Percentiles rank a stretch among this genome's conserved stretches.
phyloP scores from a whole-genome alignment of 306 rosid genomes.

The Trichosanthes truncata region DNA sequence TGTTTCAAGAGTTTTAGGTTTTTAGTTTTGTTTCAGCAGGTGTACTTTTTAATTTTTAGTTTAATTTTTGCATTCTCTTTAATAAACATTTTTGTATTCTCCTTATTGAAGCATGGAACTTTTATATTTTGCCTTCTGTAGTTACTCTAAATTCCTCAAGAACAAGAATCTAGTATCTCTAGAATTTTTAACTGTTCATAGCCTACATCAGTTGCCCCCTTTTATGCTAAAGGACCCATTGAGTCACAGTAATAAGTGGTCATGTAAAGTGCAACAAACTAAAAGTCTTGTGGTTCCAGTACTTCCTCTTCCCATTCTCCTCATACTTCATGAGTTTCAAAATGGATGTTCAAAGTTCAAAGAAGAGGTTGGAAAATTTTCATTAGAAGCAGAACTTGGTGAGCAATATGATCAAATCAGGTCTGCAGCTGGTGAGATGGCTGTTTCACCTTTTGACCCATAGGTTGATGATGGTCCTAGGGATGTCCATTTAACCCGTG shows the following conservation, averaged over 20 bases:
- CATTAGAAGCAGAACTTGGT: constrained; percentile 14
- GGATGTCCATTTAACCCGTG: too few species aligned
- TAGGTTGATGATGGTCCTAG: constrained; percentile 6
- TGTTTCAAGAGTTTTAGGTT: too few species aligned
- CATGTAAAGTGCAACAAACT: constrained; percentile 18
- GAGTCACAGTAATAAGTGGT: constrained; percentile 32
- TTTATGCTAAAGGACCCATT: constrained; percentile 46
- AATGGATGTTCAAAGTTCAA: constrained; percentile 26
- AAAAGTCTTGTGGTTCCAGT: constrained; percentile 56
- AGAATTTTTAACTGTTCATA: constrained; percentile 42
- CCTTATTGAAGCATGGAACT: too few species aligned
- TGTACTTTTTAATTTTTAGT: too few species aligned
- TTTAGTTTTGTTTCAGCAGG: too few species aligned
- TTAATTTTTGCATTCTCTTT: too few species aligned
- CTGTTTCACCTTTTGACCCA: constrained; percentile 16
- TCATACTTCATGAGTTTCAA: constrained; percentile 35
- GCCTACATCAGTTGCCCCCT: constrained; percentile 56
- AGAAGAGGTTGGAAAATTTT: constrained; percentile 23
- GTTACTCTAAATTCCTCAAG: constrained; percentile 27
- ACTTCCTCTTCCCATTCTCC: constrained; percentile 54
- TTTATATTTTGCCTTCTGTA: constrained; percentile 40
- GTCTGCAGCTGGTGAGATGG: constrained; percentile 30
- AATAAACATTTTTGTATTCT: too few species aligned
- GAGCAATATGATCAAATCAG: constrained; percentile 34
- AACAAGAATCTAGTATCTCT: constrained; percentile 22